Conservation (phyloP, 805 yeast genomes). For the Cyberlindnera mycetangii region DNA sequence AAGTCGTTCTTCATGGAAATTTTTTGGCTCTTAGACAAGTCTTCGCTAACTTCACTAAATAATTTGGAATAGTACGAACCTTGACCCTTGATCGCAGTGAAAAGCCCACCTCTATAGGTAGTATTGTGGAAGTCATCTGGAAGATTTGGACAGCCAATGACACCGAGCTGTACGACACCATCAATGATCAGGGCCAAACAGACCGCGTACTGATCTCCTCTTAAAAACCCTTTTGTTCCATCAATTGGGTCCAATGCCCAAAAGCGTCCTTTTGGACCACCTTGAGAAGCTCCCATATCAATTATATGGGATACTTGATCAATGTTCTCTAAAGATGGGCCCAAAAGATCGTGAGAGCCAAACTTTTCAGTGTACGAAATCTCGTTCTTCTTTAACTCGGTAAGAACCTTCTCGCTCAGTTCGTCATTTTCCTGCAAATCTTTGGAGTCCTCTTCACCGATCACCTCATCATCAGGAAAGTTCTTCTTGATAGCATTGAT, state of each 20-base stretch:
- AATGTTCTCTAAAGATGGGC: slow-evolving; percentile 41
- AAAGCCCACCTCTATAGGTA: slow-evolving; percentile 64
- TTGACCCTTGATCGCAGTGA: slow-evolving; percentile 61
- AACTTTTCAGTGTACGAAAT: slow-evolving; percentile 33
- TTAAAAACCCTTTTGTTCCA: slow-evolving; percentile 93
- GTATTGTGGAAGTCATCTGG: slow-evolving; percentile 38
- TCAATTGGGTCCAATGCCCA: slow-evolving; percentile 99
- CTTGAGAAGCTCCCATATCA: slow-evolving; percentile 76
- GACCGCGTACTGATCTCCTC: slow-evolving; percentile 97
- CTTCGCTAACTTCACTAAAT: slow-evolving; percentile 35
- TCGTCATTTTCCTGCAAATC: slow-evolving; percentile 51
- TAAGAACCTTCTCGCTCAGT: slow-evolving; percentile 54
- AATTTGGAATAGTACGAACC: slow-evolving; percentile 56
- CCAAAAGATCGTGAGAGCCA: slow-evolving; percentile 17
- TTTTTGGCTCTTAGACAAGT: slow-evolving; percentile 28
- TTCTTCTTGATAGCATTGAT: slow-evolving; percentile 76
- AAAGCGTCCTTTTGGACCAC: slow-evolving; percentile 76
- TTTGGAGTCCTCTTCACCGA: slow-evolving; percentile 90
- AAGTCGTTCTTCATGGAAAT: slow-evolving; percentile 53
- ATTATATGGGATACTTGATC: slow-evolving; percentile 60
- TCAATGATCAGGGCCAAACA: slow-evolving; percentile 87
- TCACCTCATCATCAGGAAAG: slow-evolving; percentile 83
- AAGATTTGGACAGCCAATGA: slow-evolving; percentile 94
- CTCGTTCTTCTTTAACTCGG: slow-evolving; percentile 56
- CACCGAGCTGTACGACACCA: slow-evolving; percentile 84